phyloP scores from a whole-genome alignment of 2,329 filamentous ascomycete species.

The Xylariales sp. region DNA sequence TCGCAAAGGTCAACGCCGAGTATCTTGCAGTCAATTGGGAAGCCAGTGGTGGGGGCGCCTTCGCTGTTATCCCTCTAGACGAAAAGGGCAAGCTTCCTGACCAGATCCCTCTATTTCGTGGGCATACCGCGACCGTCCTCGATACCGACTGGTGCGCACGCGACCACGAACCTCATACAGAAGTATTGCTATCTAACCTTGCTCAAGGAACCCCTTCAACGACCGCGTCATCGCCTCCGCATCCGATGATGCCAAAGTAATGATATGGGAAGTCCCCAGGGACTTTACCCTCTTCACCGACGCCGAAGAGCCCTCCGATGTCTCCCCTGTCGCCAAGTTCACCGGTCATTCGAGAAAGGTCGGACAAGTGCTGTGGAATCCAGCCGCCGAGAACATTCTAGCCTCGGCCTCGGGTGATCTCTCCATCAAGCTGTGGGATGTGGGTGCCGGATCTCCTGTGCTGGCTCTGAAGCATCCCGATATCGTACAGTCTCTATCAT shows the following conservation, averaged over 20 bases:
- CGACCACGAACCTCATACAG: constrained; percentile 13
- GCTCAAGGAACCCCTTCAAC: constrained; percentile 85
- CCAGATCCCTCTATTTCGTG: constrained; percentile 88
- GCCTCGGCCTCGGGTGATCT: constrained; percentile 94
- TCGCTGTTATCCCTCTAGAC: constrained; percentile 87
- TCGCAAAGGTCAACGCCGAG: constrained; percentile 78
- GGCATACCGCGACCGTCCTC: constrained; percentile 90
- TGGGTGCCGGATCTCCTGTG: constrained; percentile 69
- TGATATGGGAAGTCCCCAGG: constrained; percentile 91
- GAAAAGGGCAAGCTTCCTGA: constrained; percentile 91
- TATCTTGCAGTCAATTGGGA: constrained; percentile 99
- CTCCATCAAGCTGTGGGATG: constrained; percentile 93
- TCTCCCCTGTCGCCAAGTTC: constrained; percentile 76
- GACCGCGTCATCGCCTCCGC: constrained; percentile 88
- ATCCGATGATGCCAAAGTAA: constrained; percentile 95
- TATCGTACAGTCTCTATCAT: constrained; percentile 91
- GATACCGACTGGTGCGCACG: constrained; percentile 85
- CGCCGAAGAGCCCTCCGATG: constrained; percentile 75
- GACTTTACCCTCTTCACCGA: constrained; percentile 82
- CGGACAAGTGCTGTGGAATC: constrained; percentile 96
- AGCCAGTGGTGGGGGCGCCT: constrained; percentile 88
- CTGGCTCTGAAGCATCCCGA: constrained; percentile 81
- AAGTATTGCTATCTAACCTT: constrained; percentile 23
- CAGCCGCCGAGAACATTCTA: constrained; percentile 89
- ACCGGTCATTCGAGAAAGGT: constrained; percentile 91